Evolutionary conservation across 2,329 filamentous ascomycete species (phyloP), one percentile per base, ranked within the genome.

Genomic region (Fusarium sp.): DNA sequence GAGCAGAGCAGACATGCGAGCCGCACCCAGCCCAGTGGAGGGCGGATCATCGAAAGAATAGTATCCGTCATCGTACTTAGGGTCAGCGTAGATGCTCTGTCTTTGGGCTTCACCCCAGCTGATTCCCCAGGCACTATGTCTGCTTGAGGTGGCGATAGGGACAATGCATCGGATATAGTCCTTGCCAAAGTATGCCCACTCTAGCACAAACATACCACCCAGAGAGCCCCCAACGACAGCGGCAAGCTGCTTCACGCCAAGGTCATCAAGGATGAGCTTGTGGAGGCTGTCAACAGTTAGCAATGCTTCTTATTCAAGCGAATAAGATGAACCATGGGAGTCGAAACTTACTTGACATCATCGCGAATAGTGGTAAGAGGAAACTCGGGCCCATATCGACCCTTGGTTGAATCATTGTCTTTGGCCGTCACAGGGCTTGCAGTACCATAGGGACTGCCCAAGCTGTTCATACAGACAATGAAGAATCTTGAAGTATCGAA

Each of bases 41-140:
- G 96, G 96, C 33, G 94, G 94, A 72, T 98, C 93, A 31, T 91
- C 86, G 73, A 96, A 96, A 2, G 88, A 75, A 77, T 98, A 99
- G 80, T 97, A 98, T 42, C 96, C 96, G 75, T 98, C 94, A 65
- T 97, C 94, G 78, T 99, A 99, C 82, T 97, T 98, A 31, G 96
- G 96, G 77, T 99, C 96, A 37, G 93, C 94, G 80, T 98, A 99
- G 77, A 99, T 98, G 84, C 91, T 94, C 80, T 96, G 92, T 50
- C 93, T 86, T 78, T 96, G 93, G 5, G 92, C 92, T 77, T 96
- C 93, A 40, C 92, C 92, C 93, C 93, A 96, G 79, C 91, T 94
- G 74, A 96, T 96, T 23, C 93, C 91, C 93, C 93, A 96, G 7
- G 93, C 93, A 73, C 92, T 95, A 78, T 96, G 93, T 40, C 90